Evolutionary conservation across 192 early-diverging fungal genomes (phyloP).

Genomic region (Paraglomus brasilianum): DNA sequence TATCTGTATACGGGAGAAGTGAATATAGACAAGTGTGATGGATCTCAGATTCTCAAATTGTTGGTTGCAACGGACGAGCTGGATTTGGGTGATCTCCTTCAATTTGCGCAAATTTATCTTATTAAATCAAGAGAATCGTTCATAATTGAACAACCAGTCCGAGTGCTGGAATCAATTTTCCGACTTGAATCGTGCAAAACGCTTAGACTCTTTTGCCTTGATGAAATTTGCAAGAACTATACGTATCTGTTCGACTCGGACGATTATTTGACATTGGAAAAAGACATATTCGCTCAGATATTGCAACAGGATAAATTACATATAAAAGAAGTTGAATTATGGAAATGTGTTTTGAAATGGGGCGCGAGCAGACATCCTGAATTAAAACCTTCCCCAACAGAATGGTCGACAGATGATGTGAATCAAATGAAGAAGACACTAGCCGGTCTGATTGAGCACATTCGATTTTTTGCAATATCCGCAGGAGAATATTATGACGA

Average conservation of each 20-base stretch:
- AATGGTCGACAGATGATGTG: conserved; percentile 1
- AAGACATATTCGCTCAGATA: conserved; percentile 1
- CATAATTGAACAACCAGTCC: conserved; percentile 9
- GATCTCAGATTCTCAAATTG: conserved; percentile 9
- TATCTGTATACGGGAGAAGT: conserved; percentile 23
- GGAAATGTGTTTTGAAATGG: conserved; percentile 27
- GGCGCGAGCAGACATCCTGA: neutral
- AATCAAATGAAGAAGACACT: neutral
- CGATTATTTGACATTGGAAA: neutral
- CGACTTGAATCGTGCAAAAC: neutral
- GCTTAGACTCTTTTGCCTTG: neutral
- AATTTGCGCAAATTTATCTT: conserved; percentile 10
- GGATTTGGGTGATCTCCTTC: conserved; percentile 2
- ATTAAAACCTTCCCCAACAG: neutral
- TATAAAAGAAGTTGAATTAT: conserved; percentile 17
- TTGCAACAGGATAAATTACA: conserved; percentile 17
- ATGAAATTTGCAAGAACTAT: neutral
- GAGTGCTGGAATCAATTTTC: neutral
- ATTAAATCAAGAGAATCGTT: neutral
- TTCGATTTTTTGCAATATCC: conserved; percentile 27
- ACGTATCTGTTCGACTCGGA: conserved; percentile 8
- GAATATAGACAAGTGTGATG: conserved; percentile 10
- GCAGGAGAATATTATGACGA: conserved; percentile 16
- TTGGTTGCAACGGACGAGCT: conserved; percentile 24
- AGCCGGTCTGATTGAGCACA: neutral